A percentile compares a stretch with the other conserved stretches of the same genome.
phyloP scores from a whole-genome alignment of 2,329 filamentous ascomycete species.

The Epichloe gansuensis region DNA sequence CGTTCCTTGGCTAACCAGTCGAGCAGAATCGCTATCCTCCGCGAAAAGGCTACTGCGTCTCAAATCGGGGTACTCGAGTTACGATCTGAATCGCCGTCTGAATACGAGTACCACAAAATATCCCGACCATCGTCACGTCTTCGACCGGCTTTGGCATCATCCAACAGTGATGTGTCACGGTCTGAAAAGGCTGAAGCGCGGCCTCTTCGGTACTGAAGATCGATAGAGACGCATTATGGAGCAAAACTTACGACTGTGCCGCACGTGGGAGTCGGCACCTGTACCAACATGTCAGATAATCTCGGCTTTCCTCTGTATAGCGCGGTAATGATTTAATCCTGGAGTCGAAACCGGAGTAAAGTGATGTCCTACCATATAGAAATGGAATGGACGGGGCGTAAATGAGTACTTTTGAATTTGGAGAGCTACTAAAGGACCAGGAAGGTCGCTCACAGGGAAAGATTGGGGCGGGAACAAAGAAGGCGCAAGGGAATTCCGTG shows the following conservation, averaged over 20 bases:
- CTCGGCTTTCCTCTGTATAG: neutral
- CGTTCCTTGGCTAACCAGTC: neutral
- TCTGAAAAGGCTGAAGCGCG: neutral
- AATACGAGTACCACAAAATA: conserved; percentile 6
- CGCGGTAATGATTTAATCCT: neutral
- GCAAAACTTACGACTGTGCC: neutral
- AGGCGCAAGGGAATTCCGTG: neutral
- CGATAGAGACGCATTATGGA: neutral
- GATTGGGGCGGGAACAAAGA: no score
- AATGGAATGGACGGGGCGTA: neutral
- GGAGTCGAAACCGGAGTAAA: neutral
- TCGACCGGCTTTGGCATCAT: neutral
- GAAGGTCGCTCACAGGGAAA: neutral
- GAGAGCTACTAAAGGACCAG: neutral
- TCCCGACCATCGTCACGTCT: conserved; percentile 6
- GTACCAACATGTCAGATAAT: neutral
- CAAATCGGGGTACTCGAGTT: conserved; percentile 32
- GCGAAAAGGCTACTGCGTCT: conserved; percentile 39
- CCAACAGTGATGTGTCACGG: neutral
- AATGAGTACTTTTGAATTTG: no score
- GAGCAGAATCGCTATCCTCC: conserved; percentile 35
- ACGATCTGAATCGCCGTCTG: conserved; percentile 3
- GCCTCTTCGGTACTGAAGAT: conserved; percentile 1
- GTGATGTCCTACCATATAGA: neutral
- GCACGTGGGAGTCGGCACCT: neutral